Base-by-base conservation (phyloP, 768 basidiomycete genomes). In the Rhodotorula kratochvilovae region DNA sequence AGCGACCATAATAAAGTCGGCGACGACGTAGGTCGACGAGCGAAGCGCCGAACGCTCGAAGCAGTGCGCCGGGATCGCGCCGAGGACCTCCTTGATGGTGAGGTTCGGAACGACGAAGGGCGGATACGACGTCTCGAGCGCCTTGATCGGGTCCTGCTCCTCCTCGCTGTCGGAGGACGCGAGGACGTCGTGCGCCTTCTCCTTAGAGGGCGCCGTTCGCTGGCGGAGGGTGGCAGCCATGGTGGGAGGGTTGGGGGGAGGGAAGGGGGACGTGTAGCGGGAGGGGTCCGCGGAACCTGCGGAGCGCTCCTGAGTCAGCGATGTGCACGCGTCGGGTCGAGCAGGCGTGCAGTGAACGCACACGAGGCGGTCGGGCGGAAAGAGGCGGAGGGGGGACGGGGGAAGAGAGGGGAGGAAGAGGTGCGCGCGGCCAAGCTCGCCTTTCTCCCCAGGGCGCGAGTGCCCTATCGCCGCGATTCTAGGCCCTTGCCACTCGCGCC, bases 41-140 rank as follows among this genome's bases (percentile, higher is more conserved):
- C 84, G 85, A 77, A 93, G 71, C 8, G 91, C 90, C 0, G 91
- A 94, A 70, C 95, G 90, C 83, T 94, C 84, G 82, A 88, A 91
- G 83, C 95, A 97, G 81, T 92, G 92, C 16, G 74, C 73, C 12
- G 78, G 78, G 61, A 79, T 77, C 35, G 75, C 78, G 36, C 55
- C 66, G 33, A 73, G 67, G 60, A 76, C n/a, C 53, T 78, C 77
- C 63, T 75, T 78, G 57, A 78, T 71, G n/a, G 76, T 76, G 68
- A 72, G 77, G n/a, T 65, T 33, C n/a, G 77, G 75, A 2, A 76
- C 72, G 15, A 66, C 72, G 60, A 77, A 78, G 29, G 68, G 43
- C 46, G 63, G 63, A 43, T 45, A 67, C 33, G 53, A 31, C 23
- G 67, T 55, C 55, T 67, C 66, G 71, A 60, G 66, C 19, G 62